These are phyloP conservation scores for Teratosphaeria gauchensis DNA, from an alignment of 2,329 filamentous ascomycete genomes.

Conservation along the genomic window DNA sequence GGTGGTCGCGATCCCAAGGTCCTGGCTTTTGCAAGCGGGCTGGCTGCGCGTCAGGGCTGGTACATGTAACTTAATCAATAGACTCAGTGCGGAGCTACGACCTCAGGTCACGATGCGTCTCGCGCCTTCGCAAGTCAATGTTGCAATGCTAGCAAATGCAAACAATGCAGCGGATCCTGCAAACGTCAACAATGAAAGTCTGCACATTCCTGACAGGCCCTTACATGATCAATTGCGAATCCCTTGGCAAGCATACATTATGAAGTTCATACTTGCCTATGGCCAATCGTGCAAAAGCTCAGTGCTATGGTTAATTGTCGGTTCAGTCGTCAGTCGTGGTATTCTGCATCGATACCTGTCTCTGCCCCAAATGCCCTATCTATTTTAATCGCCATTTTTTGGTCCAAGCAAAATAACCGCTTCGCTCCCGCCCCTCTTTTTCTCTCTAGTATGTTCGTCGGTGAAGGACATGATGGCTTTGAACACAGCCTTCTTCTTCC, in stretches of 20 bases:
- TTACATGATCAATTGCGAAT: neutral
- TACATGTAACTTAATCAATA: neutral
- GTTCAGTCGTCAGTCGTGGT: neutral
- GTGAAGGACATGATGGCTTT: constrained; percentile 21
- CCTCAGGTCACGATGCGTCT: neutral
- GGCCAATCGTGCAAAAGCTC: neutral
- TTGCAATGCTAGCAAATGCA: neutral
- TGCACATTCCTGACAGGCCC: neutral
- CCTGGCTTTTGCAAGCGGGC: neutral
- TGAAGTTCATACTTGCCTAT: too few relatives aligned
- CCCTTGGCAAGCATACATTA: too few relatives aligned
- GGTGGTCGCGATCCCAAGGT: neutral
- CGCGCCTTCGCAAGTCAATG: neutral
- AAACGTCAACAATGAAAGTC: neutral
- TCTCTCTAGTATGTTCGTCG: constrained; percentile 5
- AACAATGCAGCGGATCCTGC: neutral
- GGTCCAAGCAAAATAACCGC: neutral
- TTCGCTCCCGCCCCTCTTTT: constrained; percentile 5
- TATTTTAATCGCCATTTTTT: neutral
- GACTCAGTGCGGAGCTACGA: neutral
- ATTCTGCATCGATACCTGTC: too few relatives aligned
- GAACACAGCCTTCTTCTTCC: constrained; percentile 10
- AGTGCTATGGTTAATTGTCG: neutral
- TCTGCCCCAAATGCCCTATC: neutral
- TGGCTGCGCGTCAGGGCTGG: neutral